Percentiles rank a stretch among this genome's conserved stretches.
Conservation (phyloP, 2,329 filamentous ascomycete species). For the Stachybotrys chlorohalonatus region DNA sequence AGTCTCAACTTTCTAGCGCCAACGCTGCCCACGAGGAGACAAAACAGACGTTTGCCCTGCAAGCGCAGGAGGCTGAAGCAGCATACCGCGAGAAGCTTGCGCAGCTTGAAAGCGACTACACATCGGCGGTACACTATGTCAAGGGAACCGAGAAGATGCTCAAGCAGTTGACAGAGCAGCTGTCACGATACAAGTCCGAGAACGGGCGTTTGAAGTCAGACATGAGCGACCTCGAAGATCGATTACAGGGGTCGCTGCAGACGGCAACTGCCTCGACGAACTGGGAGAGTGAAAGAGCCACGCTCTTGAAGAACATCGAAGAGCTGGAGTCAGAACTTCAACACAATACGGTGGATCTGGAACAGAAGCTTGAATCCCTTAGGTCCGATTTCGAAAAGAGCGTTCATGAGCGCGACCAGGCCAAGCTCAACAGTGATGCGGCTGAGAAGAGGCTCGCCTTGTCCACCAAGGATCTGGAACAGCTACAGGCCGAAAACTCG, state of each 20-base stretch:
- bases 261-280: constrained; percentile 38
- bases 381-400: constrained; percentile 59
- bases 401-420: constrained; percentile 59
- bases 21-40: constrained; percentile 78
- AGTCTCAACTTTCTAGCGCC: constrained; percentile 74
- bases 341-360: constrained; percentile 56
- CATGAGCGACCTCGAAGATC: constrained; percentile 58
- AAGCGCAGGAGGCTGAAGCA: constrained; percentile 78
- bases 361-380: constrained; percentile 60
- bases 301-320: constrained; percentile 60
- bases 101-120: constrained; percentile 93
- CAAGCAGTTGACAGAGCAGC: constrained; percentile 94
- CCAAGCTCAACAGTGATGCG: constrained; percentile 46
- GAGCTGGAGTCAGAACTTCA: constrained; percentile 61
- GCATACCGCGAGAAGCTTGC: constrained; percentile 88
- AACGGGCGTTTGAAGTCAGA: constrained; percentile 78
- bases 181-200: constrained; percentile 83
- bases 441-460: constrained; percentile 47
- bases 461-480: constrained; percentile 62
- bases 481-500: constrained; percentile 73
- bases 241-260: constrained; percentile 26
- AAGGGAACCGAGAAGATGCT: constrained; percentile 99
- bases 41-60: constrained; percentile 65
- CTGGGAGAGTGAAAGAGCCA: constrained; percentile 67
- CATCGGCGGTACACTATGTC: constrained; percentile 95